These are phyloP conservation scores for Rosellinia necatrix DNA, from an alignment of 2,329 filamentous ascomycete species.

Conservation along the genomic window DNA sequence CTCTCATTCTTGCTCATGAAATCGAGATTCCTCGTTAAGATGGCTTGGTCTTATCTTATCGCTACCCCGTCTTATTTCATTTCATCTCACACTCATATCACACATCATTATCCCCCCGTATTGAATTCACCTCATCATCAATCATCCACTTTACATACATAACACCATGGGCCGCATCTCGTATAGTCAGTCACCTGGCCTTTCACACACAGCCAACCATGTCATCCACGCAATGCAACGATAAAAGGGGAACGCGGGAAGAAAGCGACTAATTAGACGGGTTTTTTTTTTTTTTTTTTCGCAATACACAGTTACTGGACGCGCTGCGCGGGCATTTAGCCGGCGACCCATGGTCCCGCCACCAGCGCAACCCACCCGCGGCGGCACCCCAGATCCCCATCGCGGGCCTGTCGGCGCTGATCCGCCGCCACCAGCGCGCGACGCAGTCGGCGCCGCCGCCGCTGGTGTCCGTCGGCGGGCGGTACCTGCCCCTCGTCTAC, in stretches of 20 bases:
- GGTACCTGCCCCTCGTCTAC: conserved; percentile 60
- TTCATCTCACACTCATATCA: neutral
- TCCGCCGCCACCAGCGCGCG: conserved; percentile 51
- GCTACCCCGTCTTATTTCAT: conserved; percentile 14
- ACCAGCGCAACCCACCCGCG: conserved; percentile 20
- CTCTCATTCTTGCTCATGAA: neutral
- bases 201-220: too few relatives aligned
- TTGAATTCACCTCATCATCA: too few relatives aligned
- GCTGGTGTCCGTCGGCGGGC: conserved; percentile 55
- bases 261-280: too few relatives aligned
- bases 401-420: conserved; percentile 52
- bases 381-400: conserved; percentile 48
- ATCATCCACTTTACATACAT: too few relatives aligned
- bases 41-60: conserved; percentile 35
- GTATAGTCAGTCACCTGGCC: too few relatives aligned
- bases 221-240: too few relatives aligned
- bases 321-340: conserved; percentile 25
- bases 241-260: too few relatives aligned
- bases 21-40: neutral
- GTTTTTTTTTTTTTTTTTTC: too few relatives aligned
- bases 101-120: neutral
- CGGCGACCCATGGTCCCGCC: conserved; percentile 20
- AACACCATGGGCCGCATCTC: too few relatives aligned
- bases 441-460: conserved; percentile 50
- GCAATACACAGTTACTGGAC: conserved; percentile 35